Base-by-base conservation (phyloP, 805 yeast species). In the Ogataea trehalophila region DNA sequence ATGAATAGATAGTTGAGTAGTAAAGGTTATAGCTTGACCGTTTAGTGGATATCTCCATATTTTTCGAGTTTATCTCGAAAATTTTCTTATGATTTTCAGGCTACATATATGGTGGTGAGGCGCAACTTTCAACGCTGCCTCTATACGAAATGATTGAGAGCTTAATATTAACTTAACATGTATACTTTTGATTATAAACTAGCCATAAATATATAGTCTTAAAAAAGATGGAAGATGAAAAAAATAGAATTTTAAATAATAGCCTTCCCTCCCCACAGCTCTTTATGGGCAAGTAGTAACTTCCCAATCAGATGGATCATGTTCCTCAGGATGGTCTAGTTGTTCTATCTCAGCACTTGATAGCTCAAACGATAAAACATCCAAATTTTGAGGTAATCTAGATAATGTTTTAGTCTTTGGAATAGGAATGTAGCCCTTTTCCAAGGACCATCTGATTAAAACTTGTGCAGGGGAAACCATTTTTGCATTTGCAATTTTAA, bases 271-370 rank as follows among this genome's bases (percentile, higher is more conserved):
- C 20, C 4, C 20, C 20, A 20, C 4, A 20, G 18, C 5, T 37
- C 16, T 22, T 54, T 56, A 75, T 42, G 83, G 80, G 22, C 79
- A 80, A 54, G 77, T 78, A 4, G 84, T 79, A 48, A 85, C 81
- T 58, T 83, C 89, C 89, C 89, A 84, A 56, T 83, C 89, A 1
- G 88, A 81, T 11, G 88, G 87, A 50, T 82, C 87, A 54, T 84
- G 80, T 1, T 77, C 79, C 4, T 71, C 62, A 0, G 84, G 83
- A 49, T 74, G 76, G 45, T 74, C 76, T 43, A 79, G 51, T 17
- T 50, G 44, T 17, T 60, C 53, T 48, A 73, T 63, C 41, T 79
- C 81, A 20, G 67, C 72, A 5, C 61, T 65, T 3, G 69, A 61
- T 31, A 79, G 58, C 43, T 68, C 69, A 51, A 82, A 80, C 33